Evolutionary conservation across 768 basidiomycete genomes (phyloP).

Genomic region (Boletus barrowsii): DNA sequence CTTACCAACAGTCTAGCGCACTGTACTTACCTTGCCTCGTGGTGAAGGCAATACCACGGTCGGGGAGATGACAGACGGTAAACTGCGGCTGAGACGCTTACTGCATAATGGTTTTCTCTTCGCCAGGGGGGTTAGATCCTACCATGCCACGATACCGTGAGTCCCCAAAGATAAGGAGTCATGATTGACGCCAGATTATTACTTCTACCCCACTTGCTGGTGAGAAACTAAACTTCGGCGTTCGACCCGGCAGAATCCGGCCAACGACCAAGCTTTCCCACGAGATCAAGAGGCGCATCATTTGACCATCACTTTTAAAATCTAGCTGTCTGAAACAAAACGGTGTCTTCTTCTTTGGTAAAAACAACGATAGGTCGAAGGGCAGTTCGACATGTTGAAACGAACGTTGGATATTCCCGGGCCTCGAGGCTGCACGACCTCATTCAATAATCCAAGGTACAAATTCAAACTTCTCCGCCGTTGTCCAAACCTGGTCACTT

Average conservation of each 20-base stretch:
- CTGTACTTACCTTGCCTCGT: not conserved
- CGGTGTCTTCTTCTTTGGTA: no score
- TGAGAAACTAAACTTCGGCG: no score
- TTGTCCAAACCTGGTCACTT: no score
- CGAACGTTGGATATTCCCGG: no score
- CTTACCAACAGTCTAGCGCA: not conserved
- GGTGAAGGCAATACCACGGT: not conserved
- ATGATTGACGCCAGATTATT: not conserved
- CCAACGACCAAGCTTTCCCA: not conserved
- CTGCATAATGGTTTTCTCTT: not conserved
- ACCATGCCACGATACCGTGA: not conserved
- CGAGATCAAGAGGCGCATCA: not conserved
- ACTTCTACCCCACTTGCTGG: no score
- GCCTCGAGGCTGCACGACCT: no score
- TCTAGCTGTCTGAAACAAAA: no score
- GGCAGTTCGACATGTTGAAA: no score
- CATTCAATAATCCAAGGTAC: no score
- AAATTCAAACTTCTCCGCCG: no score
- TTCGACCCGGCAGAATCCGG: not conserved
- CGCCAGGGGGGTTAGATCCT: not conserved
- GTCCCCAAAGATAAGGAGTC: not conserved
- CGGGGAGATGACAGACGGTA: not conserved
- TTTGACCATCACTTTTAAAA: no score
- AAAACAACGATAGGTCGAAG: no score
- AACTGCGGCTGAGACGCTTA: not conserved